Conservation (phyloP, 768 basidiomycete genomes). For the Hemileccinum rubropunctum region DNA sequence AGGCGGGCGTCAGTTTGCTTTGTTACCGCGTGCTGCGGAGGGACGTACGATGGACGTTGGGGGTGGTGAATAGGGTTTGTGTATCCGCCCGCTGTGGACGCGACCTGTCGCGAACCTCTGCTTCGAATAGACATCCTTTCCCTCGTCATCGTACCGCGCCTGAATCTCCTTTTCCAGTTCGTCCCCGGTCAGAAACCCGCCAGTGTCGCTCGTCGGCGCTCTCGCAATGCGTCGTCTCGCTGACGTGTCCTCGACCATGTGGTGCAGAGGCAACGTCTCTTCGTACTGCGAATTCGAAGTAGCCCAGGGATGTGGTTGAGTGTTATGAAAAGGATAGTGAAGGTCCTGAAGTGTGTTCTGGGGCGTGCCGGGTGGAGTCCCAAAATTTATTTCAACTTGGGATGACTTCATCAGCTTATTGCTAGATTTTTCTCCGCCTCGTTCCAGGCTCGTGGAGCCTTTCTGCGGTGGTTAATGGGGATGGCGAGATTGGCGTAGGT, state of each 20-base stretch:
- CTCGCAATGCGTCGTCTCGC: conserved; percentile 43
- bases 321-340: conserved; percentile 48
- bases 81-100: conserved; percentile 57
- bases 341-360: conserved; percentile 65
- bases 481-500: too few relatives aligned
- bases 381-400: conserved; percentile 71
- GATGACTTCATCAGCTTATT: conserved; percentile 54
- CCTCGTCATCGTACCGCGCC: conserved; percentile 51
- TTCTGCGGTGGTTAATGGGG: too few relatives aligned
- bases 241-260: conserved; percentile 51
- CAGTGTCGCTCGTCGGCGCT: conserved; percentile 28
- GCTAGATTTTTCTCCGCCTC: conserved; percentile 6
- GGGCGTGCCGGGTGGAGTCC: conserved; percentile 48
- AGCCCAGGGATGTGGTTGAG: conserved; percentile 27
- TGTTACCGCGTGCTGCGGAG: conserved; percentile 3
- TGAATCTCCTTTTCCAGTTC: conserved; percentile 22
- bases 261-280: conserved; percentile 49
- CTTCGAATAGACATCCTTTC: conserved; percentile 66
- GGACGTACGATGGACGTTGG: conserved; percentile 60
- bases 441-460: conserved; percentile 5
- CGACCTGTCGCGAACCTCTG: conserved; percentile 35
- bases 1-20: background rate
- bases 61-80: conserved; percentile 61
- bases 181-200: conserved; percentile 27
- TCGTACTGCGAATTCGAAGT: conserved; percentile 25